phyloP scores from a whole-genome alignment of 2,329 filamentous ascomycete genomes.

The Microdochium bolleyi region DNA sequence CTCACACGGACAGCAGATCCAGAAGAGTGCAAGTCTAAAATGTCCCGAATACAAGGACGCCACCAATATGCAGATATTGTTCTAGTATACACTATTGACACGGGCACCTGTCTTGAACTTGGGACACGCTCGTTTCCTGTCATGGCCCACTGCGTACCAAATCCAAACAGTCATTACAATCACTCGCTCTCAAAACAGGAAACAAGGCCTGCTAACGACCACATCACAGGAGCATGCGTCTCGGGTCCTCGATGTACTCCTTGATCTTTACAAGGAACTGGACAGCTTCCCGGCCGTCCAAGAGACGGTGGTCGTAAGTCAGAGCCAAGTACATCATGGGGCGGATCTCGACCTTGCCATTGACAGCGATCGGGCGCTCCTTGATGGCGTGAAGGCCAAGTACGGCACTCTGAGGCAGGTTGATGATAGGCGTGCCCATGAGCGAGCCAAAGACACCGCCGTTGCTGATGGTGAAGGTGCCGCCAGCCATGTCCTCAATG shows the following conservation, averaged over 20 bases:
- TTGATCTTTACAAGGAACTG: conserved; percentile 97
- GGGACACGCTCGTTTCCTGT: not conserved
- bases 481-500: conserved; percentile 98
- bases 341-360: conserved; percentile 90
- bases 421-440: conserved; percentile 98
- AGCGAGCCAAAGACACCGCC: conserved; percentile 94
- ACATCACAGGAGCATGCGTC: conserved; percentile 70
- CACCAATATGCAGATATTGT: conserved; percentile 3
- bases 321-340: conserved; percentile 99
- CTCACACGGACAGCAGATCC: not conserved
- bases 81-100: conserved; percentile 9
- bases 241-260: conserved; percentile 93
- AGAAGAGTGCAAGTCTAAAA: not conserved
- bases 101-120: conserved; percentile 1
- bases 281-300: conserved; percentile 91
- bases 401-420: conserved; percentile 86
- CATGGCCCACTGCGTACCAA: not conserved
- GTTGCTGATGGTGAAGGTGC: conserved; percentile 97
- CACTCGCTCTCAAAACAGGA: not conserved
- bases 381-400: conserved; percentile 95
- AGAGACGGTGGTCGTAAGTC: conserved; percentile 92
- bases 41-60: not conserved
- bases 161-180: not conserved
- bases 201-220: conserved; percentile 4
- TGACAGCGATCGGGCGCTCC: conserved; percentile 79